phyloP scores from a whole-genome alignment of 2,329 filamentous ascomycete species.

The Chaetomium strumarium region DNA sequence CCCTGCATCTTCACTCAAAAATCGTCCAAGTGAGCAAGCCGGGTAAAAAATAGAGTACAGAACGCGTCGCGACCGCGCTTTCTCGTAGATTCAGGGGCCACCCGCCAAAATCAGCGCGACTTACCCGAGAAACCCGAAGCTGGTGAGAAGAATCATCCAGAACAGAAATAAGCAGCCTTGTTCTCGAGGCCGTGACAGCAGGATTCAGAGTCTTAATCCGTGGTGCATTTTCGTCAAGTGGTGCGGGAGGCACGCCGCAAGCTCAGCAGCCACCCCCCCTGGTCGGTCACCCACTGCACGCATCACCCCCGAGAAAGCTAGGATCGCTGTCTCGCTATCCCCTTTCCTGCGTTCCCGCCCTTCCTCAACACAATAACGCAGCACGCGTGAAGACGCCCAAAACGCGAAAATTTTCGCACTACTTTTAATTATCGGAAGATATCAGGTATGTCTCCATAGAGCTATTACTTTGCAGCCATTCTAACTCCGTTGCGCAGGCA shows the following conservation, averaged over 20 bases:
- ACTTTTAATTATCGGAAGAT: slow-evolving; percentile 21
- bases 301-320: slow-evolving; percentile 22
- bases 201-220: not conserved
- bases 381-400: slow-evolving; percentile 24
- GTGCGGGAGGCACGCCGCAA: slow-evolving; percentile 9
- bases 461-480: slow-evolving; percentile 15
- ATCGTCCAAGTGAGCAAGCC: not conserved
- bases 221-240: slow-evolving; percentile 5
- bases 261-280: slow-evolving; percentile 17
- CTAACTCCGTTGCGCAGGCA: slow-evolving; percentile 25
- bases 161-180: not conserved
- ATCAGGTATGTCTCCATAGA: slow-evolving; percentile 20
- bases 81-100: slow-evolving; percentile 4
- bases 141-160: not conserved
- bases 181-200: not conserved
- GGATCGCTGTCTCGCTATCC: slow-evolving; percentile 17
- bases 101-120: slow-evolving; percentile 1
- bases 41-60: not conserved
- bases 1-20: not conserved
- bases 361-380: slow-evolving; percentile 15
- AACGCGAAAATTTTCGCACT: slow-evolving; percentile 24
- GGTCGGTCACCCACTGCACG: slow-evolving; percentile 19
- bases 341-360: slow-evolving; percentile 17
- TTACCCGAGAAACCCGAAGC: not conserved
- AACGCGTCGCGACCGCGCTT: slow-evolving; percentile 4